A percentile compares a stretch with the other conserved stretches of the same genome.
Conservation (phyloP, 768 basidiomycete genomes). For the Sporobolomyces phaffii region DNA sequence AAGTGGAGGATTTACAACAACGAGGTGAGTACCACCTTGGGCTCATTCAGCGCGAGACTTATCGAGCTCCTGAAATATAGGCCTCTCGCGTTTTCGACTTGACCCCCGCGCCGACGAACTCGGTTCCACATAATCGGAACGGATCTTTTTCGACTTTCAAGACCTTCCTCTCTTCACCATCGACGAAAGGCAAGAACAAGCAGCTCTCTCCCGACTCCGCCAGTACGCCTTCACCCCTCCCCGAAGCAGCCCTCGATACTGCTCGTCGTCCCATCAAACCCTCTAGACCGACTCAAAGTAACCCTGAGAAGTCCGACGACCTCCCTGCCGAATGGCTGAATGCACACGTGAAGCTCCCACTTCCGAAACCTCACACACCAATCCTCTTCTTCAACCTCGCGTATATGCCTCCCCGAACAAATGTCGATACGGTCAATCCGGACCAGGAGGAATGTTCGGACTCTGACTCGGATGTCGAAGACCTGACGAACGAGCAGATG, state of each 20-base stretch:
- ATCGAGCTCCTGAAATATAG: too few species aligned
- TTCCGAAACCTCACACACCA: neutral
- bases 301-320: too few species aligned
- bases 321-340: constrained; percentile 23
- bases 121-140: neutral
- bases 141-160: neutral
- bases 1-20: constrained; percentile 25
- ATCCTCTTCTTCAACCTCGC: constrained; percentile 23
- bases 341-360: neutral
- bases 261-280: too few species aligned
- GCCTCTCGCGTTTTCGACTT: too few species aligned
- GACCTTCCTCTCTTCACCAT: neutral
- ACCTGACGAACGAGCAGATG: neutral
- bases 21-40: too few species aligned
- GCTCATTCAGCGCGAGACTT: too few species aligned
- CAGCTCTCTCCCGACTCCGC: neutral
- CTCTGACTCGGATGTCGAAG: neutral
- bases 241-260: neutral
- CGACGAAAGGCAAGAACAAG: constrained; percentile 1
- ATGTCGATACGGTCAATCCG: too few species aligned
- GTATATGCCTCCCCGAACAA: neutral
- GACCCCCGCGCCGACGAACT: too few species aligned
- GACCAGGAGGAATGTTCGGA: neutral
- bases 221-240: neutral
- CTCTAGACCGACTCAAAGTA: too few species aligned